Conservation (phyloP, 2,329 filamentous ascomycete genomes). For the Sporothrix pallida region DNA sequence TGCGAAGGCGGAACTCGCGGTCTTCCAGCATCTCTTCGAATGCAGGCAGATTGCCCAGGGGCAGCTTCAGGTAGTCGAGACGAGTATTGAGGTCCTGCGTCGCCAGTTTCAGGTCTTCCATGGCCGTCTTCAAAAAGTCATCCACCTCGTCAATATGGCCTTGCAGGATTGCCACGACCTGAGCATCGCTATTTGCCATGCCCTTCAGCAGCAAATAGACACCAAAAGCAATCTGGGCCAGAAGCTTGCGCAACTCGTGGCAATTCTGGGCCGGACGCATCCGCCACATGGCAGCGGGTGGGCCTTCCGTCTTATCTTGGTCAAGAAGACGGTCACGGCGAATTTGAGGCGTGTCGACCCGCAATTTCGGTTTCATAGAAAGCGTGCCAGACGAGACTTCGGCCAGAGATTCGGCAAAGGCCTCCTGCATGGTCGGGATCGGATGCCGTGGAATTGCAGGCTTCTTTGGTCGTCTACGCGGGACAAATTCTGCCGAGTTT, state of each 20-base stretch:
- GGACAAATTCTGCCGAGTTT: conserved; percentile 22
- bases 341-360: conserved; percentile 61
- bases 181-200: conserved; percentile 84
- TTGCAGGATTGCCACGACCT: conserved; percentile 88
- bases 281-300: conserved; percentile 77
- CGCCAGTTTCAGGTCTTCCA: conserved; percentile 82
- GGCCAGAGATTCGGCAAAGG: conserved; percentile 80
- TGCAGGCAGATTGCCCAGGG: conserved; percentile 78
- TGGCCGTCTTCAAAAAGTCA: conserved; percentile 82
- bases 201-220: conserved; percentile 85
- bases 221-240: conserved; percentile 92
- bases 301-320: conserved; percentile 68
- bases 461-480: conserved; percentile 30
- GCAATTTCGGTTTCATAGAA: conserved; percentile 58
- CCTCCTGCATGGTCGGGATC: conserved; percentile 75
- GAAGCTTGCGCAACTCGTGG: conserved; percentile 87
- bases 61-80: conserved; percentile 78
- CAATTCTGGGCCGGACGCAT: conserved; percentile 76
- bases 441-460: conserved; percentile 62
- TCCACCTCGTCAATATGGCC: conserved; percentile 94
- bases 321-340: conserved; percentile 72
- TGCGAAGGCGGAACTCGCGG: conserved; percentile 77
- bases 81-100: conserved; percentile 79
- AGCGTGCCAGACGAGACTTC: conserved; percentile 66
- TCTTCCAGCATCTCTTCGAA: conserved; percentile 91